phyloP scores from a whole-genome alignment of 164 flowering plant genomes.

The Magnolia kwangsiensis region DNA sequence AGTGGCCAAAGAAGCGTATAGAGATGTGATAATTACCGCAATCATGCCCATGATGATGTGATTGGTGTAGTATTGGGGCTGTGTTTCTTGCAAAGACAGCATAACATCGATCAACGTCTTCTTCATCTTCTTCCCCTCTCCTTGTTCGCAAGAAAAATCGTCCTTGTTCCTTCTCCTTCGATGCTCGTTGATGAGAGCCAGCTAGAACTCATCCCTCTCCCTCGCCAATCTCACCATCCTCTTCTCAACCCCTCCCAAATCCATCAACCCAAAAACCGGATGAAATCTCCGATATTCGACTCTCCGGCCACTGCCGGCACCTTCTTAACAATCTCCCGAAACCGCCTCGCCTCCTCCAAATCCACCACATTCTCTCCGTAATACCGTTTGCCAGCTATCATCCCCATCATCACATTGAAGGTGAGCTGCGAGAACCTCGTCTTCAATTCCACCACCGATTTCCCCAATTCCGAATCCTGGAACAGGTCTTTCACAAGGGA shows the following conservation, averaged over 20 bases:
- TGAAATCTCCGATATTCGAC: conserved; percentile 9
- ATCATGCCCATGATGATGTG: background rate
- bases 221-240: conserved; percentile 9
- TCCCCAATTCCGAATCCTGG: background rate
- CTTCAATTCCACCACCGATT: conserved; percentile 19
- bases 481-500: conserved; percentile 12
- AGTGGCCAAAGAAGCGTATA: too few species aligned
- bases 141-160: background rate
- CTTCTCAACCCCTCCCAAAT: conserved; percentile 14
- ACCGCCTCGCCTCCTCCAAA: conserved; percentile 9
- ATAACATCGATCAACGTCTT: conserved; percentile 5
- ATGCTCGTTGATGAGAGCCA: conserved; percentile 10
- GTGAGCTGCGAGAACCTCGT: conserved; percentile 24
- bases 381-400: conserved; percentile 42
- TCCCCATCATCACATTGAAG: conserved; percentile 35
- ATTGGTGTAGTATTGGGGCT: background rate
- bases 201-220: conserved; percentile 12
- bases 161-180: background rate
- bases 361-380: conserved; percentile 19
- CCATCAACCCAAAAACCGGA: conserved; percentile 17
- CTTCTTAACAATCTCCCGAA: conserved; percentile 8
- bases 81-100: background rate
- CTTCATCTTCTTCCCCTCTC: background rate
- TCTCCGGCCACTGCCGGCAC: conserved; percentile 2
- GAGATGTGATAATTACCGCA: background rate